Base-by-base conservation (phyloP, 148 eudicot genomes). In the Suaeda aralocaspica region DNA sequence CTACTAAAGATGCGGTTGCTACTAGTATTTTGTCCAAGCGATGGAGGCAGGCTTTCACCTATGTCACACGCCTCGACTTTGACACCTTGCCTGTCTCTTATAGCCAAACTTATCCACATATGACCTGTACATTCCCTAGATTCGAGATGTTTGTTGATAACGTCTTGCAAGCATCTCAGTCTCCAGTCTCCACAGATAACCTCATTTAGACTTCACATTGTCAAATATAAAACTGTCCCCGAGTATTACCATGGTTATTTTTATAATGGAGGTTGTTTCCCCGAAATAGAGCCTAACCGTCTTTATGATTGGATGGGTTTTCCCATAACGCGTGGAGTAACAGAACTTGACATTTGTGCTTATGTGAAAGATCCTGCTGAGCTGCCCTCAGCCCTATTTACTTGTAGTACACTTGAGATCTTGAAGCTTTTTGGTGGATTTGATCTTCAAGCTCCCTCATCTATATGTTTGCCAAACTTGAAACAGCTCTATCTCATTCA, bases 291-390 rank as follows among this genome's bases (percentile, higher is more conserved):
- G 6, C 41, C 26, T 18, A 6, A 13, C 0, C 56, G 21, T 41
- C 22, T 77, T 28, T 57, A 67, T 41, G 25, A 56, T 24, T 66
- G 76, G 75, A 25, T 77, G 22, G 24, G 45, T 49, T 24, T 12
- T 50, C 67, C 63, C 19, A 29, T 72, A 41, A 22, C 28, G 12
- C 49, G 26, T 22, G 16, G n/a, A 31, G 50, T 64, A 6, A 9
- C 9, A 13, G 26, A 26, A 59, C 39, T 70, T 10, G 69, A 66
- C 19, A 29, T 66, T 6, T 49, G 39, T 49, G 25, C 19, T 49
- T 42, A 48, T 30, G 41, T 66, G 39, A 5, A 26, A 25, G 9
- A 28, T 18, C 69, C 57, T 16, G 39, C 3, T 48, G 18, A 46
- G 57, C 39, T 66, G 24, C 55, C 57, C 5, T 29, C 15, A 9